phyloP scores from a whole-genome alignment of 225 moss, liverwort and hornwort species.

The Physcomitrium patens region DNA sequence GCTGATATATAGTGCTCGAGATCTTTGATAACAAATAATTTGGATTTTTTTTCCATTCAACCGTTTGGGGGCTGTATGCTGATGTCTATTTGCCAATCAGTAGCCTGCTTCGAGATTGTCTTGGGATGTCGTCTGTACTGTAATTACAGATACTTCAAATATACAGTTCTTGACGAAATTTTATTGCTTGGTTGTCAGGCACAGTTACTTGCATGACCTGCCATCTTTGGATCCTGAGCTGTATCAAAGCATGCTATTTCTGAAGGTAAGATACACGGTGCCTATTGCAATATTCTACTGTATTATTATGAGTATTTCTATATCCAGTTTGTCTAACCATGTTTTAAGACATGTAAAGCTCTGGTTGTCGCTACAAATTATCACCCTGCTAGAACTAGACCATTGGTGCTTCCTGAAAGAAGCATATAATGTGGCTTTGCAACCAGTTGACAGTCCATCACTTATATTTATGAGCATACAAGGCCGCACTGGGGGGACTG shows the following conservation, averaged over 20 bases:
- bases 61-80: constrained; percentile 12
- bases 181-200: constrained; percentile 57
- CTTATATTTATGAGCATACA: neutral
- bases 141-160: neutral
- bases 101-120: constrained; percentile 4
- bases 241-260: constrained; percentile 84
- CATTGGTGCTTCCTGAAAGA: constrained; percentile 23
- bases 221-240: constrained; percentile 95
- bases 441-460: constrained; percentile 12
- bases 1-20: constrained; percentile 4
- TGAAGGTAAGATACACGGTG: constrained; percentile 64
- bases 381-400: constrained; percentile 6
- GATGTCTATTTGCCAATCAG: neutral
- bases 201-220: constrained; percentile 90
- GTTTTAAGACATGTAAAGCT: constrained; percentile 6
- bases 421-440: constrained; percentile 16
- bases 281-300: constrained; percentile 1
- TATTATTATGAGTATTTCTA: constrained; percentile 3
- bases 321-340: constrained; percentile 17
- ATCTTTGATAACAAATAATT: neutral
- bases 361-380: neutral
- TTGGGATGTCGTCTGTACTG: constrained; percentile 13
- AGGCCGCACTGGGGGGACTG: neutral
- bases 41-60: neutral
- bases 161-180: constrained; percentile 19